Base-by-base conservation (phyloP, 2,329 filamentous ascomycete species). In the Fusarium sp. region DNA sequence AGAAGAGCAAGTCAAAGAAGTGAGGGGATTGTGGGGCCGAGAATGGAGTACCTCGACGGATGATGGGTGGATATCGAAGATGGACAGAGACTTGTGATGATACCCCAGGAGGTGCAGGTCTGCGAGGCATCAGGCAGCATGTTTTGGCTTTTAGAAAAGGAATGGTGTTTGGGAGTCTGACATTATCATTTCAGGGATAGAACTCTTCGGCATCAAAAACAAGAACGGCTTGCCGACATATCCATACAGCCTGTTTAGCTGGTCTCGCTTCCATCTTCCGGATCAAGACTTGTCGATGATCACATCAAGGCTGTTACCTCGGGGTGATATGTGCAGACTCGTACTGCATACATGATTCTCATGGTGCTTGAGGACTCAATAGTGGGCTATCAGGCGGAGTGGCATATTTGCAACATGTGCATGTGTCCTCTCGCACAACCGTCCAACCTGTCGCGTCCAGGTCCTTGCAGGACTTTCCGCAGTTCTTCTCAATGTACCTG, bases 1-100 rank as follows among this genome's bases (percentile, higher is more conserved):
- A 82, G 72, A 80, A 80, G 69, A 72, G 69, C 62, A 83, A 80
- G 73, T 68, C 74, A 20, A 83, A 79, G 66, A 77, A 73, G 34
- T 76, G 57, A 69, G 56, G 42, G 56, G 18, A 29, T 31, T 11
- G 6, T 20, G 31, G 5, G 58, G 37, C 22, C 24, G 13, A 47
- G 16, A 27, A 24, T 10, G 20, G 24, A 31, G 18, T 13, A n/a
- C 31, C 4, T 38, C 40, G 31, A 22, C 34, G 31, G 58, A 34
- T 37, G 37, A 24, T 13, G 31, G 42, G 24, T 62, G 29, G 27
- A 38, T 18, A 50, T 67, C 45, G 13, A 56, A 35, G 20, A 27
- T 31, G 38, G 40, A 37, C 50, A 54, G 50, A 62, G 47, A 60
- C 54, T 57, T 59, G 38, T 27, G n/a, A 42, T 64, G 63, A 74